Evolutionary conservation across 495 filamentous ascomycete species (phyloP).

Genomic region (Amphirosellinia nigrospora): DNA sequence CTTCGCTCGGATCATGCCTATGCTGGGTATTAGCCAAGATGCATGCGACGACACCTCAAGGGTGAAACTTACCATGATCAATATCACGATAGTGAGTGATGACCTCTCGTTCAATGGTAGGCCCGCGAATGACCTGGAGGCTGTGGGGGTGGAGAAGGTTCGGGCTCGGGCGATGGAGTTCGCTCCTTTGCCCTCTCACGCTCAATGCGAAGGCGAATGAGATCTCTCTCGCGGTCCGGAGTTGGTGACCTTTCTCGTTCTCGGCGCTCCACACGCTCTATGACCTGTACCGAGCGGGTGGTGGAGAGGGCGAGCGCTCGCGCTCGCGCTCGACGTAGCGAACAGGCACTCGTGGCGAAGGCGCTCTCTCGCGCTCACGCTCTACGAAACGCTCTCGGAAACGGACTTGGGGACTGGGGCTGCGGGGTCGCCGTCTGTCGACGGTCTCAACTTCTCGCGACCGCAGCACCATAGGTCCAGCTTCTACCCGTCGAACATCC

Average conservation of each 20-base stretch:
- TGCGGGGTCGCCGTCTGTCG: constrained; percentile 48
- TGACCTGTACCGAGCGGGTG: constrained; percentile 35
- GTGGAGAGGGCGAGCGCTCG: constrained; percentile 50
- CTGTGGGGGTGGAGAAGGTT: constrained; percentile 55
- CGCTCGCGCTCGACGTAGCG: constrained; percentile 46
- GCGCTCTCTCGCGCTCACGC: constrained; percentile 44
- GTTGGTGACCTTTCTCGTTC: constrained; percentile 37
- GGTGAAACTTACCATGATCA: constrained; percentile 72
- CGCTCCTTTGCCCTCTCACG: constrained; percentile 45
- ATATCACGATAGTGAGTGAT: constrained; percentile 87
- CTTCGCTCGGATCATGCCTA: constrained; percentile 51
- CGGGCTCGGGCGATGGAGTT: constrained; percentile 46
- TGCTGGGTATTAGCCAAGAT: constrained; percentile 26
- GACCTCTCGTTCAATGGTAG: constrained; percentile 78
- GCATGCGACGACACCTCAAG: background rate
- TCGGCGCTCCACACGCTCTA: constrained; percentile 35
- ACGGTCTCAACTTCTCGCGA: constrained; percentile 53
- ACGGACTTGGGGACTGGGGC: constrained; percentile 49
- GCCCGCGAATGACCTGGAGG: constrained; percentile 64
- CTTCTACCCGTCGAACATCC: constrained; percentile 44
- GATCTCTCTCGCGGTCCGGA: constrained; percentile 41
- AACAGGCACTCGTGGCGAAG: constrained; percentile 33
- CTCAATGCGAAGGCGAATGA: constrained; percentile 50
- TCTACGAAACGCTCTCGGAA: constrained; percentile 52
- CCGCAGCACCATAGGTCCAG: constrained; percentile 51